Percentiles rank a stretch among this genome's conserved stretches.
These are phyloP conservation scores for Groenewaldozyma auringiensis DNA, from an alignment of 1,139 yeast genomes.

Conservation along the genomic window DNA sequence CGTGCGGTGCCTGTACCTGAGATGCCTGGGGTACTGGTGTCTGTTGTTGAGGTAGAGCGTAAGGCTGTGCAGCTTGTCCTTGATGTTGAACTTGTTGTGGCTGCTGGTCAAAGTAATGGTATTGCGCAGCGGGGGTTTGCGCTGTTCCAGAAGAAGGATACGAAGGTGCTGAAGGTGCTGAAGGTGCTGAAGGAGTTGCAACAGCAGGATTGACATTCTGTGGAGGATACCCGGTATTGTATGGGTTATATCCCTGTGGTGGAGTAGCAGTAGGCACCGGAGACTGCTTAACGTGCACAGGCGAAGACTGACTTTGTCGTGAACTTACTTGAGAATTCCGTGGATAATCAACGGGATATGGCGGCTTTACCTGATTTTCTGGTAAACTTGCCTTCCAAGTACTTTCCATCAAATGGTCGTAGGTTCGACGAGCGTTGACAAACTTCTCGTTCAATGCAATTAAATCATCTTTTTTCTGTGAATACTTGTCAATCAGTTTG, in stretches of 20 bases:
- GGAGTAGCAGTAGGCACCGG: slow-evolving; percentile 1
- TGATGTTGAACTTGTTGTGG: neutral
- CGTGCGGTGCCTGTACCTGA: slow-evolving; percentile 8
- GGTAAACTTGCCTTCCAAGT: slow-evolving; percentile 3
- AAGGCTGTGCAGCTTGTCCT: neutral
- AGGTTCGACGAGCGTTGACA: slow-evolving; percentile 55
- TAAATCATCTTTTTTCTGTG: slow-evolving; percentile 67
- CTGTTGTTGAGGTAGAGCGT: slow-evolving; percentile 6
- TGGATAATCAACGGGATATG: slow-evolving; percentile 10
- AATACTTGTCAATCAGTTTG: slow-evolving; percentile 64
- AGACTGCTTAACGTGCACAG: neutral
- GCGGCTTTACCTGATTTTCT: slow-evolving; percentile 7
- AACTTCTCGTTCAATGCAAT: slow-evolving; percentile 63
- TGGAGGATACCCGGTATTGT: neutral
- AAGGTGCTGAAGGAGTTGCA: neutral
- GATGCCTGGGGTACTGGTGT: slow-evolving; percentile 4
- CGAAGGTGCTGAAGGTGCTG: neutral
- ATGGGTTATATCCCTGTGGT: neutral
- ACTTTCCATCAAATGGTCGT: slow-evolving; percentile 62
- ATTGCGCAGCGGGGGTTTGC: no score
- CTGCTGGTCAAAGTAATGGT: slow-evolving; percentile 2
- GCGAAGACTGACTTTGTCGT: neutral
- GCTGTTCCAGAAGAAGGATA: slow-evolving; percentile 8
- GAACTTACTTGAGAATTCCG: neutral
- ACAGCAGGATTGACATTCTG: neutral